phyloP scores from a whole-genome alignment of 108 stramenopile genomes.

The Skeletonema grethae region DNA sequence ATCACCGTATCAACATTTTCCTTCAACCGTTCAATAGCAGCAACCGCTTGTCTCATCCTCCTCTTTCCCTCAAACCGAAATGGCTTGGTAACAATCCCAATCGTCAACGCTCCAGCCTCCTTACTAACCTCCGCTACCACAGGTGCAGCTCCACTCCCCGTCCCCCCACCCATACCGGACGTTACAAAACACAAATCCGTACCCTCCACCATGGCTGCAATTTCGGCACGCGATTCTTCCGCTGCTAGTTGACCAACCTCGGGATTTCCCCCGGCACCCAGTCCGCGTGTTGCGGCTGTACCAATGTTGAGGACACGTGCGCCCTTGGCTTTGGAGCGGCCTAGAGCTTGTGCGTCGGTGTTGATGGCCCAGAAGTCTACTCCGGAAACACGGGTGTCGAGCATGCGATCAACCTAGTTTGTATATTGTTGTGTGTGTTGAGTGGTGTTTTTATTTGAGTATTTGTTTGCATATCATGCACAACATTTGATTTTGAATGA shows the following conservation, averaged over 20 bases:
- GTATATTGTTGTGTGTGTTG: not conserved
- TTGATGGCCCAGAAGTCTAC: constrained; percentile 93
- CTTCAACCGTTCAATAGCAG: constrained; percentile 71
- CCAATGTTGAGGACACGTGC: constrained; percentile 83
- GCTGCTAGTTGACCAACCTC: constrained; percentile 83
- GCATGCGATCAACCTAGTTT: constrained; percentile 72
- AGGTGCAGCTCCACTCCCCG: constrained; percentile 88
- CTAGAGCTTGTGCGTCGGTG: constrained; percentile 90
- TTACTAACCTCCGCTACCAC: constrained; percentile 82
- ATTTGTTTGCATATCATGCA: not conserved
- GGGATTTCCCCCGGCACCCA: constrained; percentile 91
- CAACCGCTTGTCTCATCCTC: constrained; percentile 86
- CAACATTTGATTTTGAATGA: not conserved
- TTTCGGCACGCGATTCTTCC: constrained; percentile 80
- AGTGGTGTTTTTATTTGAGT: constrained; percentile 36
- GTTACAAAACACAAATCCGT: constrained; percentile 91
- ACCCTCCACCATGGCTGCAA: constrained; percentile 72
- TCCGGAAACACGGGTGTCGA: constrained; percentile 80
- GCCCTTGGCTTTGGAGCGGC: constrained; percentile 61
- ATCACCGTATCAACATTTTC: constrained; percentile 92
- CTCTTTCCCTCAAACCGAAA: constrained; percentile 90
- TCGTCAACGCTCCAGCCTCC: constrained; percentile 79
- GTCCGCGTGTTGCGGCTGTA: constrained; percentile 78
- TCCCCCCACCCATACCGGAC: constrained; percentile 90
- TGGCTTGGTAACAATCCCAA: constrained; percentile 89